These are phyloP conservation scores for Furcasterigmium sp. DNA, from an alignment of 2,329 filamentous ascomycete genomes.

Conservation along the genomic window DNA sequence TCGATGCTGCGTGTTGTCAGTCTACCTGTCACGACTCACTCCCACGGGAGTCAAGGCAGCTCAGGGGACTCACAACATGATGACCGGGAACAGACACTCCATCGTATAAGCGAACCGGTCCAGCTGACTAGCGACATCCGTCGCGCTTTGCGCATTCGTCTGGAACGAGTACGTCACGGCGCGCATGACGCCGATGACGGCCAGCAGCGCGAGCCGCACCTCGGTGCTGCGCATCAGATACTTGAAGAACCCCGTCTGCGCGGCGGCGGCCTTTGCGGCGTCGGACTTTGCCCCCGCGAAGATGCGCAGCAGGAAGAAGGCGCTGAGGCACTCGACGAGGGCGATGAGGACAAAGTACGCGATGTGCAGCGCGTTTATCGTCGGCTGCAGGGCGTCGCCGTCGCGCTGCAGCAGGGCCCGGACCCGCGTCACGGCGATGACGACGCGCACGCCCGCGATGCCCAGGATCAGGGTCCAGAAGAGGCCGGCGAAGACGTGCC, in stretches of 20 bases:
- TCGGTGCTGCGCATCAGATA: conserved; percentile 35
- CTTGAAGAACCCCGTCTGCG: conserved; percentile 25
- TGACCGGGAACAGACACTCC: conserved; percentile 34
- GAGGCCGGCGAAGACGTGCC: conserved; percentile 41
- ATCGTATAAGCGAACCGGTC: conserved; percentile 35
- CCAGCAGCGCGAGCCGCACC: conserved; percentile 29
- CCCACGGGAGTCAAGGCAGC: no score
- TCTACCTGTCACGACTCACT: no score
- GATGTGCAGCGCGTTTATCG: conserved; percentile 32
- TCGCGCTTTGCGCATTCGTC: conserved; percentile 27
- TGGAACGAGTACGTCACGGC: conserved; percentile 36
- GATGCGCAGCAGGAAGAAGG: conserved; percentile 31
- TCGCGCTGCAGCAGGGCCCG: conserved; percentile 20
- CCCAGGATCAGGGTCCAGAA: conserved; percentile 53
- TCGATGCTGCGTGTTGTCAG: no score
- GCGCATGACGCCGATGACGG: conserved; percentile 30
- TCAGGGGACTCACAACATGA: conserved; percentile 29
- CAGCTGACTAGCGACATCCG: conserved; percentile 27
- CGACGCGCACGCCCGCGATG: conserved; percentile 41
- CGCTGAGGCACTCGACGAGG: conserved; percentile 31
- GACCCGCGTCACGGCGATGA: conserved; percentile 25
- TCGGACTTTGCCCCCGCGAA: conserved; percentile 26
- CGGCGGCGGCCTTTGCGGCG: conserved; percentile 21
- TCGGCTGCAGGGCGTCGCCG: conserved; percentile 15
- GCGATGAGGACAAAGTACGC: conserved; percentile 36